Evolutionary conservation across 192 early-diverging fungal species (phyloP).

Genomic region (Coemansia sp.): DNA sequence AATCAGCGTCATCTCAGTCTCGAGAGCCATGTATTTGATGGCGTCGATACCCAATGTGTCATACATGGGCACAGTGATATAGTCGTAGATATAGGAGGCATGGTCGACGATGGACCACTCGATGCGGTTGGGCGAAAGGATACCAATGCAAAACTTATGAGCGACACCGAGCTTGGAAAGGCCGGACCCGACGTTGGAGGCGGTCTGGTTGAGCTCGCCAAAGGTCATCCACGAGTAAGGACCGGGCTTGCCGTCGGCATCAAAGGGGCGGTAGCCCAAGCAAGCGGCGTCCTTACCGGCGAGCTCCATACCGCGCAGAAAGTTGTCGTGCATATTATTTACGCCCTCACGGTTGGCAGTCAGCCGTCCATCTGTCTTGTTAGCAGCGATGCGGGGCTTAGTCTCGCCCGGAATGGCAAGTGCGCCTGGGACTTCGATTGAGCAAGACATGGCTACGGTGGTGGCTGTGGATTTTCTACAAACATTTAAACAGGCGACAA

Average conservation of each 20-base stretch:
- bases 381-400: slow-evolving; percentile 50
- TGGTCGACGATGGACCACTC: slow-evolving; percentile 55
- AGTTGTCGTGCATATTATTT: slow-evolving; percentile 55
- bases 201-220: slow-evolving; percentile 64
- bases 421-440: slow-evolving; percentile 42
- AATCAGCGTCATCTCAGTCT: slow-evolving; percentile 79
- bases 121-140: slow-evolving; percentile 69
- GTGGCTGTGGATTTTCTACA: neutral
- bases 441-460: slow-evolving; percentile 16
- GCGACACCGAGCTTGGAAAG: slow-evolving; percentile 74
- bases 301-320: slow-evolving; percentile 44
- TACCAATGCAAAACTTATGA: slow-evolving; percentile 61
- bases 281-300: slow-evolving; percentile 42
- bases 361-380: slow-evolving; percentile 28
- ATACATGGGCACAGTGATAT: slow-evolving; percentile 82
- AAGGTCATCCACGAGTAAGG: slow-evolving; percentile 82
- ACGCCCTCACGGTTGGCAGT: slow-evolving; percentile 39
- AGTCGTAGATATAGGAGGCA: slow-evolving; percentile 64
- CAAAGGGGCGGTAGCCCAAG: slow-evolving; percentile 45
- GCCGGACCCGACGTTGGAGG: slow-evolving; percentile 73
- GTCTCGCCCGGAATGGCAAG: slow-evolving; percentile 41
- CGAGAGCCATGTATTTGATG: slow-evolving; percentile 82
- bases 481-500: neutral
- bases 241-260: slow-evolving; percentile 61
- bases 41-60: slow-evolving; percentile 86